Base-by-base conservation (phyloP, 164 flowering plant genomes). In the Aristolochia contorta region DNA sequence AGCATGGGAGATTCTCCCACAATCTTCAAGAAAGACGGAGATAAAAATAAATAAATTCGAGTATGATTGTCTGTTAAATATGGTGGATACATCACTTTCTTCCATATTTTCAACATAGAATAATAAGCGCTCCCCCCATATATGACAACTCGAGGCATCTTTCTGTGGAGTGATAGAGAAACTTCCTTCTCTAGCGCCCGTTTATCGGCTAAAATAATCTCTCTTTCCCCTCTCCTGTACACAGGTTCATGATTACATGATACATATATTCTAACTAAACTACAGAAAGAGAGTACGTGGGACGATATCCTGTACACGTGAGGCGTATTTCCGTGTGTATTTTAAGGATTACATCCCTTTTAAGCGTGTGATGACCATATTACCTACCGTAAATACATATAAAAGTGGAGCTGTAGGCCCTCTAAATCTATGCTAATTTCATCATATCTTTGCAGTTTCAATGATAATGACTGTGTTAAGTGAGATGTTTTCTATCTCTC, bases 391-490 rank as follows among this genome's bases (percentile, higher is more conserved):
- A 46, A 59, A 30, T 58, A 52, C 55, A 53, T 20, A 49, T 20
- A 21, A 54, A 60, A 53, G 16, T 24, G 49, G 14, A 2, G 16
- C 30, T 41, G 79, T 71, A 67, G 79, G 79, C 57, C 75, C 22
- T 18, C 55, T 47, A 65, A 58, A 78, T 73, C 79, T 69, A 51
- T 76, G 76, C 78, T 69, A 74, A 67, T 72, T 61, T 74, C 76
- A 74, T 69, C 77, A 55, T 67, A 79, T 74, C 76, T 79, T 72
- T 70, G 60, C 63, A 59, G n/a, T 67, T 75, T 74, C 75, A 73
- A 75, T 62, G 66, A 68, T 20, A 70, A 56, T 56, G 64, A 69
- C 69, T 50, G 54, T 69, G 57, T 64, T 18, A 37, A 64, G 53
- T 12, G 23, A 19, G 25, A 46, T 59, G 12, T 4, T 37, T 37